Base-by-base conservation (phyloP, 106 monocot genomes). In the Apostasia shenzhenica region DNA sequence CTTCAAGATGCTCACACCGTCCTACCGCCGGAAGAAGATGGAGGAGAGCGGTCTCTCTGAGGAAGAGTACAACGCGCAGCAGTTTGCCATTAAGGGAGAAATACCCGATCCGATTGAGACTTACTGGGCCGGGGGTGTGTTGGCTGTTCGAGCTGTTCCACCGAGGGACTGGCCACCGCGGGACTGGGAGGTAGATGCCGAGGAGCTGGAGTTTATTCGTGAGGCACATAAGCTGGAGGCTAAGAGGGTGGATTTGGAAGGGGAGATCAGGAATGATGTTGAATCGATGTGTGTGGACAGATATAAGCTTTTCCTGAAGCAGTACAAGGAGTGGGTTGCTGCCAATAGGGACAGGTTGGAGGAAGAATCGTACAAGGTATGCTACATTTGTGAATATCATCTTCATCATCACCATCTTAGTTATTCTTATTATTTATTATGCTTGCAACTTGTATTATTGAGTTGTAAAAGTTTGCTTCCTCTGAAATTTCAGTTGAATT, bases 151-250 rank as follows among this genome's bases (percentile, higher is more conserved):
- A 67, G 67, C 89, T 75, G 71, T 95, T 51, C 89, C 95, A 11
- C 95, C 95, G 14, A 72, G 95, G 66, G 91, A 95, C 52, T 95
- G 95, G 95, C 95, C 95, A 26, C 95, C 95, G 39, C 77, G 77
- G n/a, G 95, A 82, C 6, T 95, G 95, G 95, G 82, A 77, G 80
- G 95, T 95, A 40, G 95, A 95, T 63, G 63, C 58, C 41, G 75
- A 61, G 44, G 95, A 95, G 79, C 78, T 95, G 82, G 89, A 73
- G 63, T 89, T 86, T 53, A 92, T 95, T 9, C 70, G 92, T 55
- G 89, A 70, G 73, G 92, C 89, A 2, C 95, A 95, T 55, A 73
- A 70, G 79, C 1, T 76, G 76, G 72, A 79, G 67, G 69, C 86
- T 4, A 83, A 77, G 74, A 78, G 84, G 75, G 77, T 84, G 69